Evolutionary conservation across 2,329 filamentous ascomycete genomes (phyloP).

Genomic region (Leptoxyphium fumago): DNA sequence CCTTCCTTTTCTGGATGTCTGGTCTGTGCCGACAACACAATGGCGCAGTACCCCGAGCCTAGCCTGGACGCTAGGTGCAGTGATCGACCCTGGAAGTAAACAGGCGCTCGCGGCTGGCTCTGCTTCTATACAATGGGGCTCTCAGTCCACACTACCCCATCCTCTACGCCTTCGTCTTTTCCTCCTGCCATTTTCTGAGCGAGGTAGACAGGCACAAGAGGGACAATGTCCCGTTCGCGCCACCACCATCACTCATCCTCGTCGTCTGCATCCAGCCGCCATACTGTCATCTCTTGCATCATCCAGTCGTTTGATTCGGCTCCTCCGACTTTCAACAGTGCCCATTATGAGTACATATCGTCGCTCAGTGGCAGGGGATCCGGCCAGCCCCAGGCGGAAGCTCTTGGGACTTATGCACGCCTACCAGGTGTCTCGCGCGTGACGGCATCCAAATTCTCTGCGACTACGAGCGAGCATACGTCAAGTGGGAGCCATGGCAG

Average conservation of each 20-base stretch:
- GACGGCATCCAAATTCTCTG: not conserved
- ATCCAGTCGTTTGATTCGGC: not conserved
- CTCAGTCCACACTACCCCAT: not conserved
- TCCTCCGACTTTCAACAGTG: not conserved
- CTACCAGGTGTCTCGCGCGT: not conserved
- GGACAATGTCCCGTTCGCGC: not conserved
- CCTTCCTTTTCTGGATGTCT: not conserved
- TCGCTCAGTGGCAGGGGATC: not conserved
- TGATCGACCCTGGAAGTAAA: not conserved
- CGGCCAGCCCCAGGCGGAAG: not conserved
- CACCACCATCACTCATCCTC: not conserved
- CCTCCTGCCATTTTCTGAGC: not conserved
- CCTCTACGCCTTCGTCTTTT: not conserved
- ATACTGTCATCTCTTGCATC: not conserved
- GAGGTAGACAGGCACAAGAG: not conserved
- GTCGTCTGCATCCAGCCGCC: not conserved
- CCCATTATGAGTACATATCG: not conserved
- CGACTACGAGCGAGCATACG: not conserved
- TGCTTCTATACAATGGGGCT: not conserved
- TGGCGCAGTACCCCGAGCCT: not conserved
- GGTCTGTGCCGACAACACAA: not conserved
- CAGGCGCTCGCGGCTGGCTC: not conserved
- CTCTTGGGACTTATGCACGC: not conserved
- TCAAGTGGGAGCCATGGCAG: not conserved
- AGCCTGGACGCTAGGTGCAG: not conserved